Evolutionary conservation across 139 green algal species (phyloP), one percentile per base, ranked within the genome.

Genomic region (Tetradesmus lagerheimii): DNA sequence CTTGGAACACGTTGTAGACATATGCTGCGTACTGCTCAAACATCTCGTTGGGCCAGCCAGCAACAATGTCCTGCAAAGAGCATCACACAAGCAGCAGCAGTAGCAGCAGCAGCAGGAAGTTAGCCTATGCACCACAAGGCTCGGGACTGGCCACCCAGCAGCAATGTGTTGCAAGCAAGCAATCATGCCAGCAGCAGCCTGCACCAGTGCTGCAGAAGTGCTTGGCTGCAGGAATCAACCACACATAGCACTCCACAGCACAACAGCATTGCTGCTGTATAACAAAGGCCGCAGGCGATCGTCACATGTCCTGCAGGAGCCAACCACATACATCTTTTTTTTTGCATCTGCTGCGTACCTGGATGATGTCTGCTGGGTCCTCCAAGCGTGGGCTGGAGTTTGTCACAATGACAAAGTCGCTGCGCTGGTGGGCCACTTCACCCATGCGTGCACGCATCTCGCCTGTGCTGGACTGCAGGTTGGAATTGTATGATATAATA

Each of bases 381-480:
- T 98, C 95, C 15, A 57, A 82, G 0, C 97, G 93, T 0, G 98
- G 97, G 80, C 94, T 97, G 91, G 99, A 95, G 89, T 98, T 99
- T 29, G 98, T 99, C 39, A 99, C 31, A 80, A 99, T 98, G 16
- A 99, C 96, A 9, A 98, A 90, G 89, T 99, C 96, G 2, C 94
- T 95, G 86, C 97, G 96, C 62, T 96, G 93, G 91, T 99, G 92
- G 41, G 97, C 97, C 29, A 97, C 94, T 38, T 96, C 92, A 5
- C 94, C 97, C 95, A 99, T 97, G n/a, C 93, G 83, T 0, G 95
- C 92, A 1, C 97, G 93, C 74, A 95, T 38, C 71, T 89, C 74
- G 34, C 74, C 71, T 78, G 34, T 53, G 11, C 86, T 83, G 91
- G 89, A 89, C 85, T 89, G 83, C 35, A 78, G n/a, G n/a, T n/a